Conservation (phyloP, 2,329 filamentous ascomycete species). For the Fusarium irregulare region DNA sequence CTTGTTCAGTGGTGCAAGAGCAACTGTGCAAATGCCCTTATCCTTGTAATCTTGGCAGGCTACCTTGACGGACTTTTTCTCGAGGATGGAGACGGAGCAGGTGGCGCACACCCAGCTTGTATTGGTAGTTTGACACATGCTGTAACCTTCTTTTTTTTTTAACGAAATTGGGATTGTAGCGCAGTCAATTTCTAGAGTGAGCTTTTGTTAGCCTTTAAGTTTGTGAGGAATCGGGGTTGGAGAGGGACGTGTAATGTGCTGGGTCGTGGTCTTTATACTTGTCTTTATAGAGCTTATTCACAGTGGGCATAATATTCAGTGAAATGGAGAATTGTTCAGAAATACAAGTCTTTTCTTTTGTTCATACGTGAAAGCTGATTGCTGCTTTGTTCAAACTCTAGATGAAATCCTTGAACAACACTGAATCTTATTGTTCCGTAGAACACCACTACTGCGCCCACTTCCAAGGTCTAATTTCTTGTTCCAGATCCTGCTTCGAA, state of each 20-base stretch:
- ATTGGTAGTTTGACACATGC: background rate
- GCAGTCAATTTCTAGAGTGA: too few relatives aligned
- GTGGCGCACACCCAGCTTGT: background rate
- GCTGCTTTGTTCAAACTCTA: background rate
- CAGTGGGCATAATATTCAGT: background rate
- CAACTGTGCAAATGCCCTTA: background rate
- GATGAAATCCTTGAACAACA: background rate
- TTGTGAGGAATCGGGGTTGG: background rate
- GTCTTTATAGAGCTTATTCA: background rate
- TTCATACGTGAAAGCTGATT: rapidly evolving
- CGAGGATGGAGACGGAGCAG: background rate
- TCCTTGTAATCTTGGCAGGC: background rate
- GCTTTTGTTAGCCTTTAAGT: background rate
- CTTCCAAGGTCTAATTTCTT: background rate
- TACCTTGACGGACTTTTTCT: background rate
- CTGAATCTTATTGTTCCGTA: background rate
- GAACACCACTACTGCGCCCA: background rate
- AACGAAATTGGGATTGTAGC: rapidly evolving
- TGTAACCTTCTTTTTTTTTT: rapidly evolving
- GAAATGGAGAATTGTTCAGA: too few relatives aligned
- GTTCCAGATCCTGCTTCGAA: background rate
- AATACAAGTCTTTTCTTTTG: rapidly evolving
- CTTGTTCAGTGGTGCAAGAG: background rate
- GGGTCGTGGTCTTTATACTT: background rate
- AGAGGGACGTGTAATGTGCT: background rate